Evolutionary conservation across 164 flowering plant species (phyloP), one percentile per base, ranked within the genome.

Genomic region (Tinospora cordifolia): DNA sequence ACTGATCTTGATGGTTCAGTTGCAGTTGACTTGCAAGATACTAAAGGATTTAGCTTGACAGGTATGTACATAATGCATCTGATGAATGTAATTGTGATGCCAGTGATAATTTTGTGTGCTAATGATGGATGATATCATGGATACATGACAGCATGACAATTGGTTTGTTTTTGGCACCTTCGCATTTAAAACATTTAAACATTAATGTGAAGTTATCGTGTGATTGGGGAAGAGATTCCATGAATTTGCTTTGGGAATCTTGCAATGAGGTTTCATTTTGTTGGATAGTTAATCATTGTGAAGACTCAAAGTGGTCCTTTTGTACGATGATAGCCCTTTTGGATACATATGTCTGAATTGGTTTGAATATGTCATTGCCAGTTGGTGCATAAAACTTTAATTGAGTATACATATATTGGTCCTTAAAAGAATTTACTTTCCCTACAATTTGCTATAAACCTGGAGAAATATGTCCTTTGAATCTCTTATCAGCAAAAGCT

Each of bases 1-100:
- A 84, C 86, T 79, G 93, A 92, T 72, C 63, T 94, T 66, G 75
- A 73, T 22, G 78, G 79, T 78, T 81, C 85, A 14, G 21, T 72
- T 46, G 85, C 92, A 25, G 25, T 71, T 36, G 91, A 89, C 75
- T 68, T 47, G 36, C 75, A 76, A 66, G 84, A 84, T 73, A 77
- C 86, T 0, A 83, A 62, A 76, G 62, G 79, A 38, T 77, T 79
- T 30, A 79, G 74, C 72, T 81, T 91, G 69, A 82, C 77, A 24
- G 93, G 98, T 93, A 72, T 24, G 75, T 30, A 24, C 15, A 62
- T 73, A 22, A 6, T 47, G 68, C 66, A 59, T 27, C 12, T 3
- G 65, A 40, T n/a, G 5, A 59, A 24, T 27, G 65, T 30, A 39
- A 69, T 24, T n/a, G 14, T 57, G 36, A 9, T 64, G 40, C 38